Base-by-base conservation (phyloP, 352 stramenopile species). In the Phytophthora citricola region DNA sequence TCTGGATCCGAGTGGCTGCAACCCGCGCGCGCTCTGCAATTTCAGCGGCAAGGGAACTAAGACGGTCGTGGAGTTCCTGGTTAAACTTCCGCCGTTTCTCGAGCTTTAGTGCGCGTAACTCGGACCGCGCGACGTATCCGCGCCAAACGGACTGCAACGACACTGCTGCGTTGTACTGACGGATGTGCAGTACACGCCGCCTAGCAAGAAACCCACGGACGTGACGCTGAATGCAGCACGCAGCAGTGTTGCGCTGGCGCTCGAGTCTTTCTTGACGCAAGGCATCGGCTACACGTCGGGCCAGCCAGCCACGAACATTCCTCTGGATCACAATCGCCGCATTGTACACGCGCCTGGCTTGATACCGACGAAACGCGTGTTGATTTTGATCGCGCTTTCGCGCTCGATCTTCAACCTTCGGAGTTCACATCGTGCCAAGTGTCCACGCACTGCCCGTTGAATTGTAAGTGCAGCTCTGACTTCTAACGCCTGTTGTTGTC, bases 311-410 rank as follows among this genome's bases (percentile, higher is more conserved):
- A 32, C 75, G 78, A 17, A 76, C 29, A 24, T 74, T 24, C 6
- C 73, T 52, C 50, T 91, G 83, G 31, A 91, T 78, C 2, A 46
- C 31, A 24, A 78, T 52, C 1, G 73, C 79, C n/a, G 78, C 72
- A 20, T 66, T 53, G n/a, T 73, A 63, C 5, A 58, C n/a, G 8
- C 57, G 44, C 11, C 64, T 52, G 4, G 41, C 51, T 45, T 71
- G 64, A 22, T 63, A 34, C n/a, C 66, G 59, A 17, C 79, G 75
- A 29, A 69, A 61, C 5, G 69, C 54, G 7, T 69, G 66, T 67
- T 90, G 79, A 90, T 83, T 22, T 17, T 38, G 15, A 80, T 63
- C 1, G 80, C 75, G 20, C 70, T 78, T 12, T 59, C 34, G 2
- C 58, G 57, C 17, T 80, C 50, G 4, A 47, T 31, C 15, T 45